Percentiles rank a stretch among this genome's conserved stretches.
Conservation (phyloP, 192 early-diverging fungal genomes). For the Coemansia sp. region DNA sequence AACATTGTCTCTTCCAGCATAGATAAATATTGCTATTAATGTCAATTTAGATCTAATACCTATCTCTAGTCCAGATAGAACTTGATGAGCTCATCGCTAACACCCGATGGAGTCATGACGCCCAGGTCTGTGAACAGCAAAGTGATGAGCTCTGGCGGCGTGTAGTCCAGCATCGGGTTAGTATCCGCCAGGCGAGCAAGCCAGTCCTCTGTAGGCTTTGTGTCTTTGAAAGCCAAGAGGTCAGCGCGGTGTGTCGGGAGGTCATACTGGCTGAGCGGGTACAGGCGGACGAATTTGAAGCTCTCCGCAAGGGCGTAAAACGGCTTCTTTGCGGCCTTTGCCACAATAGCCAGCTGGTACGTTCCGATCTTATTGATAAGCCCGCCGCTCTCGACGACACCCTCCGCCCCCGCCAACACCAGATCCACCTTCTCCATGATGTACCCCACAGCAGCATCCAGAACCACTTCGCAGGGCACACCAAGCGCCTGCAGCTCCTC, state of each 20-base stretch:
- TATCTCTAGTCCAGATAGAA: slow-evolving; percentile 64
- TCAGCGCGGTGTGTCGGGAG: slow-evolving; percentile 76
- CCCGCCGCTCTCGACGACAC: slow-evolving; percentile 96
- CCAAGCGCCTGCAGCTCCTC: slow-evolving; percentile 69
- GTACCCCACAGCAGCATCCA: slow-evolving; percentile 92
- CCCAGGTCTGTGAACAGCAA: slow-evolving; percentile 90
- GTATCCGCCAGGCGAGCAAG: slow-evolving; percentile 31
- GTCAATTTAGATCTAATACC: neutral
- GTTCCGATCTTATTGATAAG: slow-evolving; percentile 97
- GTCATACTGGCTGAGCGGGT: slow-evolving; percentile 95
- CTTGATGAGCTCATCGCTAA: slow-evolving; percentile 85
- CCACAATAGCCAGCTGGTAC: slow-evolving; percentile 94
- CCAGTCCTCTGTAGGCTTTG: slow-evolving; percentile 34
- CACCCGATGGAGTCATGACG: slow-evolving; percentile 88
- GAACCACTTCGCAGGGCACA: slow-evolving; percentile 82
- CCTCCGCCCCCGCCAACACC: slow-evolving; percentile 97
- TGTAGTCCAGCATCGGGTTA: slow-evolving; percentile 91
- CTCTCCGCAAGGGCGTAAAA: slow-evolving; percentile 94
- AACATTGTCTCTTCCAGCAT: neutral
- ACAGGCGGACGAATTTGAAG: slow-evolving; percentile 96
- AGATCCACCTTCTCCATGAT: slow-evolving; percentile 96
- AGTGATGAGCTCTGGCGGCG: slow-evolving; percentile 89
- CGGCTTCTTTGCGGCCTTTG: slow-evolving; percentile 93
- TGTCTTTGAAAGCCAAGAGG: slow-evolving; percentile 66
- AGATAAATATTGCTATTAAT: neutral